Base-by-base conservation (phyloP, 2,329 filamentous ascomycete genomes). In the Escovopsis sp. region DNA sequence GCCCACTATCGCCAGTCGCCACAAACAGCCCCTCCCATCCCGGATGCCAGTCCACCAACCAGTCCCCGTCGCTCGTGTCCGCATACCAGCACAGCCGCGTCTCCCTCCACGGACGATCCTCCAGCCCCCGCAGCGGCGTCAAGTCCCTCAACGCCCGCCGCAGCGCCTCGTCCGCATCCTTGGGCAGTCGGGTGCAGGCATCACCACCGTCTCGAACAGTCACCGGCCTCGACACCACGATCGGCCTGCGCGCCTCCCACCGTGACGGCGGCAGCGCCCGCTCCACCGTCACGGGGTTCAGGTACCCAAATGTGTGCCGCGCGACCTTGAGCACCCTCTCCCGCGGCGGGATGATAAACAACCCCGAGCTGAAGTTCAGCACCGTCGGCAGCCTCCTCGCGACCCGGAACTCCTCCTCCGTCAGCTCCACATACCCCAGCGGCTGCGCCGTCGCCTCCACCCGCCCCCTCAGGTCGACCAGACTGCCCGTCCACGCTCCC, bases 361-460 rank as follows among this genome's bases (percentile, higher is more conserved):
- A 68, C 8, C 83, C 83, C 2, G 71, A 76, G 39, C 69, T 74
- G 49, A 88, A 67, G 61, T 86, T 85, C 34, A 89, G 62, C 16
- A 84, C 62, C 2, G 86, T 81, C 0, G 88, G 88, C 53, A 79
- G 76, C 30, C 74, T 62, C 35, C 66, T 66, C 10, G 94, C 66
- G 4, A 60, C 59, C 13, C 66, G 65, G 60, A 88, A 77, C 60
- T 95, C 88, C 5, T 73, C 71, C 13, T 75, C 64, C 0, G 77
- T 81, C 51, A 96, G 71, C 48, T 76, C 69, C 49, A 94, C 65
- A 63, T 93, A 95, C 11, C 74, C 81, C 24, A 96, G 57, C 0
- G 76, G 74, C 53, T 96, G 89, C 12, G 85, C 89, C 0, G 86
- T 94, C 2, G 88, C 83, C 48, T 81, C 74, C 33, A 79, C 79